Evolutionary conservation across 495 filamentous ascomycete genomes (phyloP).

Genomic region (Filosporella fistucella): DNA sequence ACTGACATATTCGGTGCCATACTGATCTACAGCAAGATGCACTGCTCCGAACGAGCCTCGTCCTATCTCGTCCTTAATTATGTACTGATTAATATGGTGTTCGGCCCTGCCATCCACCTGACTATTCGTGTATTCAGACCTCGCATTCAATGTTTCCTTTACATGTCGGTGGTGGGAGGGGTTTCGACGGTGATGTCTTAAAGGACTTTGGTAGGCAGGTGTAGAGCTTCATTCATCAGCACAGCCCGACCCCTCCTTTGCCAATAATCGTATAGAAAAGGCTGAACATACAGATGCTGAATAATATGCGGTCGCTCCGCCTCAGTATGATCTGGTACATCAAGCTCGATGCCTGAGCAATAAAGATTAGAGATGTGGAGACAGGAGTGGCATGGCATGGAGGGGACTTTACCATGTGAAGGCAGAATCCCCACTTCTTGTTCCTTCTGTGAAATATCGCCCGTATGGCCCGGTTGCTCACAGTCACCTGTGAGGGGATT

Average conservation of each 20-base stretch:
- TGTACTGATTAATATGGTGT: conserved; percentile 89
- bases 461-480: conserved; percentile 8
- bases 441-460: conserved; percentile 24
- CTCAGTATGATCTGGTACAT: conserved; percentile 23
- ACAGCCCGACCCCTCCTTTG: background rate
- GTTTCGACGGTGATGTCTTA: conserved; percentile 71
- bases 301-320: conserved; percentile 26
- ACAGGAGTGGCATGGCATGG: background rate
- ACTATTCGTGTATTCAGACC: conserved; percentile 79
- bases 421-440: conserved; percentile 28
- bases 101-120: conserved; percentile 71
- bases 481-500: conserved; percentile 6
- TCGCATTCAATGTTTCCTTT: conserved; percentile 92
- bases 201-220: conserved; percentile 58
- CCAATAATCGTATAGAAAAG: background rate
- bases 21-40: conserved; percentile 86
- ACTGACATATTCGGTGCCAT: conserved; percentile 87
- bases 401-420: conserved; percentile 25
- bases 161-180: conserved; percentile 67
- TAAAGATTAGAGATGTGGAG: background rate
- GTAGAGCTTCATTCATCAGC: conserved; percentile 15
- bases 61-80: conserved; percentile 93
- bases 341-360: conserved; percentile 27
- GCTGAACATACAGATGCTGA: conserved; percentile 38
- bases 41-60: conserved; percentile 94